These are phyloP conservation scores for Globisporangium irregulare DNA, from an alignment of 352 stramenopile species.

Conservation along the genomic window DNA sequence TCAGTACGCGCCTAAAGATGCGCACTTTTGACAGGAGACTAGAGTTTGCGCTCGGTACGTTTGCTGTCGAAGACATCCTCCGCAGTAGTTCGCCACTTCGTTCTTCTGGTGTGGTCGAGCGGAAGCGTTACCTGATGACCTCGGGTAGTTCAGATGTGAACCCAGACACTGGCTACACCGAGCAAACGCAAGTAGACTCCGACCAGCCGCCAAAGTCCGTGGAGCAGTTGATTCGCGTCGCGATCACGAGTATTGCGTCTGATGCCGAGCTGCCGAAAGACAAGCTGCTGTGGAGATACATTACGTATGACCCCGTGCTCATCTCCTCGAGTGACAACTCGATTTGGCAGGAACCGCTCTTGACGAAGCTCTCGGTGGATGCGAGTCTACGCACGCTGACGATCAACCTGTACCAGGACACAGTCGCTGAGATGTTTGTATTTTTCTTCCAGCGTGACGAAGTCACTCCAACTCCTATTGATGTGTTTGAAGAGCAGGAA, in stretches of 20 bases:
- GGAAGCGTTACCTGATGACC: conserved; percentile 56
- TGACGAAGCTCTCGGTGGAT: conserved; percentile 72
- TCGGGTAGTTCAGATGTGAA: conserved; percentile 41
- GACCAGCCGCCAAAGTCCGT: conserved; percentile 21
- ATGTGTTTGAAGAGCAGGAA: conserved; percentile 8
- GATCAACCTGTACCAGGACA: conserved; percentile 78
- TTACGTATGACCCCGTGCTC: conserved; percentile 36
- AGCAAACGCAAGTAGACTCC: not conserved
- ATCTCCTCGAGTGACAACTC: conserved; percentile 32
- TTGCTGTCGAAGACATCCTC: conserved; percentile 73
- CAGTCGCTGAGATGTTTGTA: conserved; percentile 65
- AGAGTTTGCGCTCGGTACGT: conserved; percentile 70
- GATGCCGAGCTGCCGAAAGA: conserved; percentile 65
- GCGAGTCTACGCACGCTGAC: conserved; percentile 62
- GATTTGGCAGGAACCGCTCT: conserved; percentile 72
- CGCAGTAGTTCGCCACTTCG: conserved; percentile 17
- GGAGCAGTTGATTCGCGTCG: conserved; percentile 62
- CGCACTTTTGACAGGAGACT: conserved; percentile 65
- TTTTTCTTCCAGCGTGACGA: conserved; percentile 69
- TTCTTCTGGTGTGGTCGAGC: conserved; percentile 8
- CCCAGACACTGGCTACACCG: conserved; percentile 9
- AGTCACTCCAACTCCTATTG: not conserved
- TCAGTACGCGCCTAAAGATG: conserved; percentile 58
- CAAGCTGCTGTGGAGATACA: conserved; percentile 38
- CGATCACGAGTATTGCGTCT: conserved; percentile 66